These are phyloP conservation scores for Rhizopus arrhizus DNA, from an alignment of 371 early-diverging fungal species.

Conservation along the genomic window DNA sequence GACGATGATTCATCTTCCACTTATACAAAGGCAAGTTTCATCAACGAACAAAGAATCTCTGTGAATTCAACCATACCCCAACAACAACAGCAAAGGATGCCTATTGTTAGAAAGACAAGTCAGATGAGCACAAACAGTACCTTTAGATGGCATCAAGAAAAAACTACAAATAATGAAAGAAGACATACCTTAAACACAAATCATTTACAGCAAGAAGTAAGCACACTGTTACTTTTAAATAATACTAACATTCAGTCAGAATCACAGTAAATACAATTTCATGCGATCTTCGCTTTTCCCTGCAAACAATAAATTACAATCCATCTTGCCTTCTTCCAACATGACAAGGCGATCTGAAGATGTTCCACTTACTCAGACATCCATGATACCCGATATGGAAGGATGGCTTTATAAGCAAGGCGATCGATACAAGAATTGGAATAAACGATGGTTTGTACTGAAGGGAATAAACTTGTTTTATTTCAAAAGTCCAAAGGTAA, in stretches of 20 bases:
- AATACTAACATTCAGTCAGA: background rate
- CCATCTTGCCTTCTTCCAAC: background rate
- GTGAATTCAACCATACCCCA: too few relatives aligned
- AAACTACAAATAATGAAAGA: background rate
- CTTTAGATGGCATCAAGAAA: background rate
- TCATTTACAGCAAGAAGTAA: constrained; percentile 13
- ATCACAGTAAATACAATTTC: constrained; percentile 17
- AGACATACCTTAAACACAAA: background rate
- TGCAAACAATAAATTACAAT: constrained; percentile 18
- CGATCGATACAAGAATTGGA: constrained; percentile 69
- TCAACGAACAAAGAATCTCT: background rate
- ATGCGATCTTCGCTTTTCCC: constrained; percentile 18
- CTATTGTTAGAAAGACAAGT: background rate
- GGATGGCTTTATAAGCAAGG: constrained; percentile 73
- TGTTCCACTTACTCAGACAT: constrained; percentile 7
- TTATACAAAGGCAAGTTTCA: constrained; percentile 14
- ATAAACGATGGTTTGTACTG: constrained; percentile 70
- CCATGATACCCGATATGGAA: constrained; percentile 66
- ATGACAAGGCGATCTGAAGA: background rate
- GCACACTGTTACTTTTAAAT: too few relatives aligned
- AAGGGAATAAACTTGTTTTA: constrained; percentile 64
- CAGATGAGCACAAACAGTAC: background rate
- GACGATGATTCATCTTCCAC: constrained; percentile 41
- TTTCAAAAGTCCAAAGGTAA: constrained; percentile 62
- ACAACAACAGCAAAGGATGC: background rate